Evolutionary conservation across 139 green algal species (phyloP).

Genomic region (Micractinium sp.): DNA sequence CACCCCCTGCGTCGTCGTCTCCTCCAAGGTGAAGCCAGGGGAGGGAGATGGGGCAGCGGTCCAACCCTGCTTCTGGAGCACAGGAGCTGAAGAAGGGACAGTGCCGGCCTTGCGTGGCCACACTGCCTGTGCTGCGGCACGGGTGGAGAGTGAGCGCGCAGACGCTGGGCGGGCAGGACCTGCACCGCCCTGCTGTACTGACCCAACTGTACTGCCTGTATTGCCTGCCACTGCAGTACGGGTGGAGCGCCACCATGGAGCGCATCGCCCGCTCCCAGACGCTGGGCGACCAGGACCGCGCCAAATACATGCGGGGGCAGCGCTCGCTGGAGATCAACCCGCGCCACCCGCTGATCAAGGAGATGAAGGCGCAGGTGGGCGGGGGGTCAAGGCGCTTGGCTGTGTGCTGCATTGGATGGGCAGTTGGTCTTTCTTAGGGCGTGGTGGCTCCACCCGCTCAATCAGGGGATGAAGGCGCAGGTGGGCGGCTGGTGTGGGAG

Average conservation of each 20-base stretch:
- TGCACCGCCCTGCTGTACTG: neutral
- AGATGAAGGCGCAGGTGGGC: slow-evolving; percentile 63
- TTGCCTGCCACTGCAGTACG: slow-evolving; percentile 68
- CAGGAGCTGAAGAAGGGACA: too few species aligned
- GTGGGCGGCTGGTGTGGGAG: neutral
- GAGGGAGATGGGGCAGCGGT: too few species aligned
- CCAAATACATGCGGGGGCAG: slow-evolving; percentile 52
- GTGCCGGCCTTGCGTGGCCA: too few species aligned
- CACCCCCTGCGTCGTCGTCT: slow-evolving; percentile 93
- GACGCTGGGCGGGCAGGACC: neutral
- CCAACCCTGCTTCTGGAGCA: too few species aligned
- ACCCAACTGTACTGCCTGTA: neutral
- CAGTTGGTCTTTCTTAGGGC: too few species aligned
- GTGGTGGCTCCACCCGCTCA: slow-evolving; percentile 3
- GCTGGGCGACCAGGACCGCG: slow-evolving; percentile 34
- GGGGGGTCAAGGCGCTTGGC: neutral
- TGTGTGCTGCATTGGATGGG: too few species aligned
- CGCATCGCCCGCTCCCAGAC: slow-evolving; percentile 86
- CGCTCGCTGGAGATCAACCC: slow-evolving; percentile 98
- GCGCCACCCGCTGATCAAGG: slow-evolving; percentile 87
- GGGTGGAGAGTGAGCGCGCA: too few species aligned
- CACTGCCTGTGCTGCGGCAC: too few species aligned
- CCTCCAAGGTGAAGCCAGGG: slow-evolving; percentile 64
- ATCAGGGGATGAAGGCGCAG: neutral
- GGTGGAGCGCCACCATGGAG: slow-evolving; percentile 98